Base-by-base conservation (phyloP, 495 filamentous ascomycete genomes). In the Cairneyella variabilis region DNA sequence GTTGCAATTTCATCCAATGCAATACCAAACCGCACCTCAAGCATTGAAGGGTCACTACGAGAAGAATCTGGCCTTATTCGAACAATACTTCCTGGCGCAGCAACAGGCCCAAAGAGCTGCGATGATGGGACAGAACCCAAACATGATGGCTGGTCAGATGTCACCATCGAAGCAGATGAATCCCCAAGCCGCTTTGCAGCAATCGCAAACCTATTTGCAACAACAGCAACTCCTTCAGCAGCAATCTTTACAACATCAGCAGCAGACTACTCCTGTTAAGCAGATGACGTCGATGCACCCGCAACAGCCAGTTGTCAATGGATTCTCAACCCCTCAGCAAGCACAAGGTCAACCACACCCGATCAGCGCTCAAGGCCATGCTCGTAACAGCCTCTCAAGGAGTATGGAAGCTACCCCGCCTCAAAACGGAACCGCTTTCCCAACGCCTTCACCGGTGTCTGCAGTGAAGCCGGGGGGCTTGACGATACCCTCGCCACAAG, bases 21-120 rank as follows among this genome's bases (percentile, higher is more conserved):
- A 91, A 59, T 73, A 82, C 49, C 85, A 81, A 2, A 71, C 72
- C 16, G 86, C 83, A 0, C 74, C 78, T 11, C 76, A 78, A 46
- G 88, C 95, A 59, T 65, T 97, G 40, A 83, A 82, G 48, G 70
- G 71, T 6, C 72, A 88, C 34, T 95, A 89, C 69, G 83, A 89
- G 56, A 75, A 83, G 38, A 90, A 92, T 54, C 67, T 97, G 3
- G 25, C 69, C 18, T 73, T 72, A 21, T 96, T 90, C 60, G 91
- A 97, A 63, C 81, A 85, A 46, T 80, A 79, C n/a, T 88, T 80
- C 69, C 60, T 80, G 12, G 73, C 68, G 27, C 76, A 74, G 53
- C 82, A 84, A 21, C 78, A 80, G 58, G 80, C 76, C 47, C 79
- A 82, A 54, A 69, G 76, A 21, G 50, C 46, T 9, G 34, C 32